Evolutionary conservation across 805 yeast species (phyloP).

Genomic region (Yarrowia porcina): DNA sequence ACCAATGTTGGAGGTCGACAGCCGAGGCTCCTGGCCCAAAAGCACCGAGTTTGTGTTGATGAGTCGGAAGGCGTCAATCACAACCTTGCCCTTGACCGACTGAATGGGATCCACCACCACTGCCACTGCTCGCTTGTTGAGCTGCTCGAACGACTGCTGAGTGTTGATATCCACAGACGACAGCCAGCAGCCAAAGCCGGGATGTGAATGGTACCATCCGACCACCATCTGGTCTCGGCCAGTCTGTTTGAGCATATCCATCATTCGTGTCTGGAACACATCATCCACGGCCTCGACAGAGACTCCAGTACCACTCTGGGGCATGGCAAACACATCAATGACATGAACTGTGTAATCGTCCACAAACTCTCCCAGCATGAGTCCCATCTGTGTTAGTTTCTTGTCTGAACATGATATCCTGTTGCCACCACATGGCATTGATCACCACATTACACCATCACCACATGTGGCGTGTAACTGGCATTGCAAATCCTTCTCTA

Average conservation of each 20-base stretch:
- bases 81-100: constrained; percentile 97
- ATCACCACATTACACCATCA: too few relatives aligned
- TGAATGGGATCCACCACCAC: constrained; percentile 98
- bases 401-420: background rate
- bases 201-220: constrained; percentile 99
- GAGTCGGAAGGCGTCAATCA: constrained; percentile 95
- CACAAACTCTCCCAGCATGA: constrained; percentile 97
- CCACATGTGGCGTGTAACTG: background rate
- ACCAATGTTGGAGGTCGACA: constrained; percentile 93
- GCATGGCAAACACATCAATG: constrained; percentile 99
- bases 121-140: constrained; percentile 94
- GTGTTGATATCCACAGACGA: constrained; percentile 97
- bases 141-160: constrained; percentile 95
- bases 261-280: constrained; percentile 97
- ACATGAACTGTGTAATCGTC: constrained; percentile 97
- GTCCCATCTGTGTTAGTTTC: constrained; percentile 60
- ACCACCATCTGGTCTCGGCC: constrained; percentile 99
- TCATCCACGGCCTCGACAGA: constrained; percentile 99
- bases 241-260: constrained; percentile 98
- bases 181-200: constrained; percentile 99
- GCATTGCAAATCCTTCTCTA: background rate
- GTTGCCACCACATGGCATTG: background rate
- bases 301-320: constrained; percentile 93
- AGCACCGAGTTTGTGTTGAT: constrained; percentile 82
- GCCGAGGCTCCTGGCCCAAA: constrained; percentile 98